Percentiles rank a stretch among this genome's conserved stretches.
Evolutionary conservation across 768 basidiomycete genomes (phyloP).

Genomic region (Trametes villosa): DNA sequence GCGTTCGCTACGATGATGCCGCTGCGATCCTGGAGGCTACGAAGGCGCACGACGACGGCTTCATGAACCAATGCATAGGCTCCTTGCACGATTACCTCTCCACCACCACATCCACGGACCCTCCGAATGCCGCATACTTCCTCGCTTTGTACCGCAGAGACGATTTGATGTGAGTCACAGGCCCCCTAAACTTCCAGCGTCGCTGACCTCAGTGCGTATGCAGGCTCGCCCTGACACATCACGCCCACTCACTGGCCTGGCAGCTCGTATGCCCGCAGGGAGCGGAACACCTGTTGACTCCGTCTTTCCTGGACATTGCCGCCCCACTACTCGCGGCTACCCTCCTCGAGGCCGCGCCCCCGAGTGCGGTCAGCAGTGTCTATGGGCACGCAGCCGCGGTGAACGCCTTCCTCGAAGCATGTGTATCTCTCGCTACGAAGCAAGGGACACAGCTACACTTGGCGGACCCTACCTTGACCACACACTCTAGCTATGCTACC

Average conservation of each 20-base stretch:
- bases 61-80: constrained; percentile 20
- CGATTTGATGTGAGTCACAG: not conserved
- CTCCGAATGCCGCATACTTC: not conserved
- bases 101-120: not conserved
- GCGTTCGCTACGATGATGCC: constrained; percentile 7
- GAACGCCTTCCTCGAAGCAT: not conserved
- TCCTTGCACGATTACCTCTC: constrained; percentile 11
- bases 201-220: not conserved
- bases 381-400: not conserved
- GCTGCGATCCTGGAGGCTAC: constrained; percentile 12
- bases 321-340: not conserved
- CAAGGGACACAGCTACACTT: not conserved
- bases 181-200: too few relatives aligned
- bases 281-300: not conserved
- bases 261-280: not conserved
- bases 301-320: not conserved
- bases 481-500: constrained; percentile 8
- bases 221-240: not conserved
- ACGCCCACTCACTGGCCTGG: not conserved
- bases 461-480: not conserved
- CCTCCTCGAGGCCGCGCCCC: not conserved
- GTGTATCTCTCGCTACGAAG: not conserved
- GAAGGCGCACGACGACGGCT: constrained; percentile 15
- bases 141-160: not conserved
- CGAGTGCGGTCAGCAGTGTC: not conserved